A percentile compares a stretch with the other conserved stretches of the same genome.
Conservation (phyloP, 2,329 filamentous ascomycete genomes). For the Penicillium sclerotigenum region DNA sequence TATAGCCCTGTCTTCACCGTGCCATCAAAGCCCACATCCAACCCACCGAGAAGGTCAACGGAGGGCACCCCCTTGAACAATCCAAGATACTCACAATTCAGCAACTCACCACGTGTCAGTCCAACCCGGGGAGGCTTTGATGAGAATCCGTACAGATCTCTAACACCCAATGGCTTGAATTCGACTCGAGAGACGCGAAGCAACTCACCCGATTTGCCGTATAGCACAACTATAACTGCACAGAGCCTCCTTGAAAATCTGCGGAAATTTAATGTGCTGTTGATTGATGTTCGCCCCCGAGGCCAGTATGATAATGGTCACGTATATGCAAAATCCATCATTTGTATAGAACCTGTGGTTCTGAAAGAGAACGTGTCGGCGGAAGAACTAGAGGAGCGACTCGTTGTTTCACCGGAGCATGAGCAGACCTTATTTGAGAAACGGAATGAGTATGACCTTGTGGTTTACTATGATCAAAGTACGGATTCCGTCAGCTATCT, state of each 20-base stretch:
- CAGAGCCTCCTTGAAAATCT: constrained; percentile 71
- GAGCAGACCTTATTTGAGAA: constrained; percentile 74
- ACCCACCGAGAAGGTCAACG: constrained; percentile 41
- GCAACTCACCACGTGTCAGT: constrained; percentile 33
- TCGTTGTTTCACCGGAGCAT: constrained; percentile 47
- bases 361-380: constrained; percentile 65
- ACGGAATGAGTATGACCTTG: constrained; percentile 72
- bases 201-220: constrained; percentile 50
- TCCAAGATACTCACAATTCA: constrained; percentile 37
- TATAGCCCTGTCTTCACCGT: constrained; percentile 47
- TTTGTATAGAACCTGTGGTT: constrained; percentile 85
- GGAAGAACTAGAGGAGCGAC: constrained; percentile 55
- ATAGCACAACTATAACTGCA: constrained; percentile 61
- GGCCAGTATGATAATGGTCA: constrained; percentile 84
- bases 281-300: constrained; percentile 82
- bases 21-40: constrained; percentile 37
- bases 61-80: constrained; percentile 41
- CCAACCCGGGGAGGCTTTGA: constrained; percentile 34
- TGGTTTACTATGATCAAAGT: constrained; percentile 84
- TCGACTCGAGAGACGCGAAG: constrained; percentile 39
- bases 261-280: constrained; percentile 62
- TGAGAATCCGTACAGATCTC: constrained; percentile 46
- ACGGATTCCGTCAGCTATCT: constrained; percentile 60
- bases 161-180: constrained; percentile 44
- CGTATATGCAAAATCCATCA: constrained; percentile 75